Evolutionary conservation across 495 filamentous ascomycete genomes (phyloP).

Genomic region (Antarctomyces pellizariae): DNA sequence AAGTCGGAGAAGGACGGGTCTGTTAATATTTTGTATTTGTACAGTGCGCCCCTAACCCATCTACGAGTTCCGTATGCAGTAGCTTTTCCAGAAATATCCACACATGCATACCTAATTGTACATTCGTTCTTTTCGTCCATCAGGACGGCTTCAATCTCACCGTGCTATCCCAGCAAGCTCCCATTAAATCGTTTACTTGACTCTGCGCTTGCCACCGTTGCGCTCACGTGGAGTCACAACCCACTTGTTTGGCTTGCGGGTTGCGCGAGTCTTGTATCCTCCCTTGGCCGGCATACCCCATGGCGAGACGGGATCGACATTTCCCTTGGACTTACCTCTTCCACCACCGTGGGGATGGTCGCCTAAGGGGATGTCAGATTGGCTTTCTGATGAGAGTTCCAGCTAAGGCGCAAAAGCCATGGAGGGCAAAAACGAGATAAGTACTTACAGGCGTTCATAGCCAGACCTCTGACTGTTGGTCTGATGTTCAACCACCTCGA

Average conservation of each 20-base stretch:
- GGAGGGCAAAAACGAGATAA: slow-evolving; percentile 1
- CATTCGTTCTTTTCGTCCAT: too few relatives aligned
- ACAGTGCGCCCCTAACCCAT: too few relatives aligned
- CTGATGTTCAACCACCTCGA: slow-evolving; percentile 80
- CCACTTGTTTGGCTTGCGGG: slow-evolving; percentile 53
- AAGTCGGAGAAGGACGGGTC: too few relatives aligned
- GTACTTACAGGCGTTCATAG: slow-evolving; percentile 74
- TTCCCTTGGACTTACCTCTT: slow-evolving; percentile 96
- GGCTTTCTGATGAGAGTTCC: neutral
- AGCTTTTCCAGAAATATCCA: too few relatives aligned
- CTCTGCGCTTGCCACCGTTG: slow-evolving; percentile 50
- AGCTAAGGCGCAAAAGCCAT: slow-evolving; percentile 4
- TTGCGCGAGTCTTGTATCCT: slow-evolving; percentile 80
- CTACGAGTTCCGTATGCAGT: too few relatives aligned
- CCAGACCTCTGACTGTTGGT: slow-evolving; percentile 85
- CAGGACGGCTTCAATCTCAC: too few relatives aligned
- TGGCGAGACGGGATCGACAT: slow-evolving; percentile 75
- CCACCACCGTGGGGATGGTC: slow-evolving; percentile 98
- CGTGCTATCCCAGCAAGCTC: too few relatives aligned
- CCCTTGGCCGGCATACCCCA: slow-evolving; percentile 95
- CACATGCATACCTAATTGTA: too few relatives aligned
- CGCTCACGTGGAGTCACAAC: slow-evolving; percentile 51
- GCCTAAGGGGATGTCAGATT: slow-evolving; percentile 12
- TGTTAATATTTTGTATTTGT: too few relatives aligned
- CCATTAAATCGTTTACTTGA: slow-evolving; percentile 22